Base-by-base conservation (phyloP, 2,329 filamentous ascomycete genomes). In the Epichloe coenophiala region DNA sequence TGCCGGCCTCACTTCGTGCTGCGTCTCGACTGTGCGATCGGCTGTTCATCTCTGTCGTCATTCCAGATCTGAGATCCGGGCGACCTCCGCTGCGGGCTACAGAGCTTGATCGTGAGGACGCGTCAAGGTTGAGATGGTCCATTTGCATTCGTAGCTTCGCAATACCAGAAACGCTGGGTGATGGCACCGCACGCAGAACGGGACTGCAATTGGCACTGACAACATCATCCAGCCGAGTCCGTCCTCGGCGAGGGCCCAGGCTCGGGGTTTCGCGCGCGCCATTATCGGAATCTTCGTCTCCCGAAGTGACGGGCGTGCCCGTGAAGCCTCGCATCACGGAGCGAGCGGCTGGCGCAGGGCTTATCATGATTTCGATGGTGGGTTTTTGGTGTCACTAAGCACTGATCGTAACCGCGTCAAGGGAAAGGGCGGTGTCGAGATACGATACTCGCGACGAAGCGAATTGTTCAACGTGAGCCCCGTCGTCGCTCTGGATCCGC, bases 91-190 rank as follows among this genome's bases (percentile, higher is more conserved):
- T 75, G 56, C 71, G 77, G 19, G 76, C 75, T 60, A 77, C 70
- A 36, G 77, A 81, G 57, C 71, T 77, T 46, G 73, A 73, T 44
- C 76, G 76, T 3, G 80, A 75, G 44, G 67, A 68, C 19, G 60
- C 68, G 54, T 81, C 77, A 13, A 95, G 72, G 60, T 78, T 86
- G 49, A 96, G 71, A 2, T 83, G 80, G 54, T 95, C 89, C 52
- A 95, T 75, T 61, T 93, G 84, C 64, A 84, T 74, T 63, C 88
- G 88, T 60, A 96, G 71, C 59, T 84, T 86, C 61, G 87, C 86
- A 59, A 96, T 89, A 45, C 88, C 89, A 53, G 84, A 83, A 33
- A 81, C 61, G 46, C 70, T 73, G 11, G 77, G 76, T 17, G 78
- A 79, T 15, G 71, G 65, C 27, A 66, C 60, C n/a, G 66, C 68